These are phyloP conservation scores for Neurospora sp. DNA, from an alignment of 495 filamentous ascomycete genomes.

Conservation along the genomic window DNA sequence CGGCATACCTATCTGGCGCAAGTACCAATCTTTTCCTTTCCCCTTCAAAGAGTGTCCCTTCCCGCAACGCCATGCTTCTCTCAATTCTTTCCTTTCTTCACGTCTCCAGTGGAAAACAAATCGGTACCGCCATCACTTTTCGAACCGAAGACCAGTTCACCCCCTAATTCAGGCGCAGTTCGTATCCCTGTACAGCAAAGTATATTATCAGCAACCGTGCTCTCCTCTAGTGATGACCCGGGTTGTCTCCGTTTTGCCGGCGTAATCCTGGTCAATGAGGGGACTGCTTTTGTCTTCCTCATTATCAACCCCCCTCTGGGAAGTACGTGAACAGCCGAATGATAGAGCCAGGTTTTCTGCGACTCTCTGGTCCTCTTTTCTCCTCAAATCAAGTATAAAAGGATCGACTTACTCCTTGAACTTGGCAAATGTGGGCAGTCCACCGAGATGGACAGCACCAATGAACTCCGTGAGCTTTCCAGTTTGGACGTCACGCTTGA, in stretches of 20 bases:
- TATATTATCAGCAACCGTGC: background rate
- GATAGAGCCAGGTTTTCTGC: background rate
- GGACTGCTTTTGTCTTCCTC: background rate
- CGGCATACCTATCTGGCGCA: background rate
- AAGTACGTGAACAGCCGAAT: background rate
- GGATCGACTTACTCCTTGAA: conserved; percentile 40
- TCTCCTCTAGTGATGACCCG: background rate
- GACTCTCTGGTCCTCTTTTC: background rate
- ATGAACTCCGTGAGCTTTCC: conserved; percentile 45
- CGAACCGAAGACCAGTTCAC: background rate
- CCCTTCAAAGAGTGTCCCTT: background rate
- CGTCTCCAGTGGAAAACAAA: background rate
- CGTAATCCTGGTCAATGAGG: background rate
- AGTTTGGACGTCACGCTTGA: conserved; percentile 44
- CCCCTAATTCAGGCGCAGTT: background rate
- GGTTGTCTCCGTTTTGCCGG: background rate
- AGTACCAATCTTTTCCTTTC: background rate
- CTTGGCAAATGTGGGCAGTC: conserved; percentile 47
- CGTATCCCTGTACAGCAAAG: background rate
- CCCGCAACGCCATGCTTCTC: background rate
- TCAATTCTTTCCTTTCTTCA: background rate
- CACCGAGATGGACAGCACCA: conserved; percentile 37
- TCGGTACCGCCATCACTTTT: background rate
- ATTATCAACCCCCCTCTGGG: background rate
- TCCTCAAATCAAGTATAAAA: background rate